A percentile compares a stretch with the other conserved stretches of the same genome.
Evolutionary conservation across 306 rosid species (phyloP).

Genomic region (Parietaria judaica): DNA sequence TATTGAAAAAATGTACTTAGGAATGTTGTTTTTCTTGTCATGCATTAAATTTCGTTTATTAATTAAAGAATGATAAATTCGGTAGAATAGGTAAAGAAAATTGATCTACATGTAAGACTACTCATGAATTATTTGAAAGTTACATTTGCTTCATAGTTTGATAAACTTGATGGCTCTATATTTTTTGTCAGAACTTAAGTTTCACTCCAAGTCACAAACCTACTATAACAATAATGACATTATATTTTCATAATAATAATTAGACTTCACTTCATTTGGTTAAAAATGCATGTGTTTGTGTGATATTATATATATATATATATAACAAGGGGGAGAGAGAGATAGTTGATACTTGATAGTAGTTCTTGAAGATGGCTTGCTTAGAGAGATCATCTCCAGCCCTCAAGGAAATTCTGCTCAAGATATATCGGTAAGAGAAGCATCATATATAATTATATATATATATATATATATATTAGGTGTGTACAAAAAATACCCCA

Average conservation of each 20-base stretch:
- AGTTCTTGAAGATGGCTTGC: constrained; percentile 50
- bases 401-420: constrained; percentile 62
- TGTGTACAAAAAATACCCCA: too few relatives aligned
- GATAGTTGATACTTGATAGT: constrained; percentile 9
- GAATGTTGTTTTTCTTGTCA: too few relatives aligned
- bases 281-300: neutral
- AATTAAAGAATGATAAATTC: too few relatives aligned
- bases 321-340: constrained; percentile 8
- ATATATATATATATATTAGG: too few relatives aligned
- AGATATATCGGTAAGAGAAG: constrained; percentile 45
- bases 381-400: constrained; percentile 78
- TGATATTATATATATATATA: neutral
- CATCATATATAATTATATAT: neutral
- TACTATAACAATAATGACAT: constrained; percentile 1
- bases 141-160: constrained; percentile 49
- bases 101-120: too few relatives aligned
- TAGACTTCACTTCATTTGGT: constrained; percentile 14
- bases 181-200: constrained; percentile 33
- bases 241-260: constrained; percentile 6
- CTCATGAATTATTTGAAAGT: constrained; percentile 1
- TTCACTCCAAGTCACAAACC: constrained; percentile 41
- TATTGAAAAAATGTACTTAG: too few relatives aligned
- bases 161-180: constrained; percentile 48
- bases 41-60: too few relatives aligned
- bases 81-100: too few relatives aligned